Conservation (phyloP, 1,139 yeast species). For the Candida dubliniensis region DNA sequence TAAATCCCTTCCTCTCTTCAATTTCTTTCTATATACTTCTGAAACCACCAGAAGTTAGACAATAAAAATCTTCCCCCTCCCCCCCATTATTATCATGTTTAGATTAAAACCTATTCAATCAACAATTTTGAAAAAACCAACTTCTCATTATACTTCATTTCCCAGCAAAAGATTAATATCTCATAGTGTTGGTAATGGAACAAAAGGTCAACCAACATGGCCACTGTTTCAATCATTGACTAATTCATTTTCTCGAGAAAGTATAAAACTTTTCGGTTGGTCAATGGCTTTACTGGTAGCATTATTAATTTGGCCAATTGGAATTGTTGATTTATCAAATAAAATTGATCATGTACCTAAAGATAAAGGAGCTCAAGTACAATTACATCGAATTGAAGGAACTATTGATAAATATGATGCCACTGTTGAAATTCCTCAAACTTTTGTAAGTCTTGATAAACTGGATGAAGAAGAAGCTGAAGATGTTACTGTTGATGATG, state of each 20-base stretch:
- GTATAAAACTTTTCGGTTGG: conserved; percentile 12
- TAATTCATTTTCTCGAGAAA: conserved; percentile 7
- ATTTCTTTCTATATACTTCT: not conserved
- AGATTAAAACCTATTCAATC: conserved; percentile 1
- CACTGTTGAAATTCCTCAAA: conserved; percentile 12
- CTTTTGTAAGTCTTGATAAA: conserved; percentile 11
- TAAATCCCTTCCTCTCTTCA: not conserved
- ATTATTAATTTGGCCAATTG: conserved; percentile 13
- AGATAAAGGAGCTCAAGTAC: conserved; percentile 15
- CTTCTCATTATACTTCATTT: not conserved
- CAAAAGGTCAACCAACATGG: conserved; percentile 12
- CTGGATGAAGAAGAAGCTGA: conserved; percentile 9
- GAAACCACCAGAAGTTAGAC: no score
- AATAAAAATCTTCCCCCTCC: not conserved
- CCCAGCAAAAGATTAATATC: conserved; percentile 6
- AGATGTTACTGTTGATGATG: conserved; percentile 1
- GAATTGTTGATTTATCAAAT: conserved; percentile 7
- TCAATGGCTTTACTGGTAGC: conserved; percentile 9
- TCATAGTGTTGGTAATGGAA: conserved; percentile 8
- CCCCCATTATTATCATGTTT: not conserved
- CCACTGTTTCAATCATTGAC: conserved; percentile 9
- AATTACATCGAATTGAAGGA: conserved; percentile 7
- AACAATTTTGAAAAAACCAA: not conserved
- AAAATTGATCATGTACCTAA: conserved; percentile 13
- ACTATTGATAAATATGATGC: conserved; percentile 7